These are phyloP conservation scores for Blastobotrys americana DNA, from an alignment of 805 yeast species.

Conservation along the genomic window DNA sequence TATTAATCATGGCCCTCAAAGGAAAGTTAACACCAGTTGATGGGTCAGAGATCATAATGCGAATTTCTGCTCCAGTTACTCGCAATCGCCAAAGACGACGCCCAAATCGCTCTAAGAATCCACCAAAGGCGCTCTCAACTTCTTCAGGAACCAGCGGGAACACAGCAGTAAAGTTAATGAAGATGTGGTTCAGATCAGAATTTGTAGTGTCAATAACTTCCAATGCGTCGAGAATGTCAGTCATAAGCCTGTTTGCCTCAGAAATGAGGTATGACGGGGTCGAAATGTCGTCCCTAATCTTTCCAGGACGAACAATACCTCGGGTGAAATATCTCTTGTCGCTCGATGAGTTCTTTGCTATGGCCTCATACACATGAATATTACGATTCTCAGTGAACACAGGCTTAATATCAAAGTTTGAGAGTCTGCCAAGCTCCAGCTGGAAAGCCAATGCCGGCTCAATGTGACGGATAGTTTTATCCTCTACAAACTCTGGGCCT, in stretches of 20 bases:
- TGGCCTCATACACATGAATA: conserved; percentile 94
- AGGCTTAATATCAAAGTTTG: conserved; percentile 91
- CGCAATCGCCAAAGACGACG: conserved; percentile 94
- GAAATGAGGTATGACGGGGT: conserved; percentile 92
- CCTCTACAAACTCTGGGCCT: conserved; percentile 79
- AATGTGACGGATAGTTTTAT: conserved; percentile 90
- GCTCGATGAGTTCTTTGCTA: conserved; percentile 85
- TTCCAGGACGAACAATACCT: conserved; percentile 95
- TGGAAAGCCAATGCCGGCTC: conserved; percentile 99
- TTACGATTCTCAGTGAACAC: conserved; percentile 94
- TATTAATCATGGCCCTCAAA: conserved; percentile 90
- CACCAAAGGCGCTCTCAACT: conserved; percentile 96
- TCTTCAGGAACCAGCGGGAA: conserved; percentile 92
- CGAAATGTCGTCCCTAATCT: conserved; percentile 85
- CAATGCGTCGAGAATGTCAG: conserved; percentile 89
- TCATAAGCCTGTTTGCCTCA: conserved; percentile 93
- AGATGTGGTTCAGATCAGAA: conserved; percentile 93
- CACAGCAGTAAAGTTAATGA: conserved; percentile 93
- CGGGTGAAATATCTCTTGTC: conserved; percentile 96
- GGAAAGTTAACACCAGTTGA: conserved; percentile 90
- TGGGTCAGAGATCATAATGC: conserved; percentile 91
- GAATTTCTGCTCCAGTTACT: conserved; percentile 94
- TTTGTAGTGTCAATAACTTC: conserved; percentile 91
- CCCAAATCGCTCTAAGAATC: conserved; percentile 95
- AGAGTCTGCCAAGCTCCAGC: conserved; percentile 86